Evolutionary conservation across 805 yeast genomes (phyloP), one percentile per base, ranked within the genome.

Genomic region (Jamesozyma rosinii): DNA sequence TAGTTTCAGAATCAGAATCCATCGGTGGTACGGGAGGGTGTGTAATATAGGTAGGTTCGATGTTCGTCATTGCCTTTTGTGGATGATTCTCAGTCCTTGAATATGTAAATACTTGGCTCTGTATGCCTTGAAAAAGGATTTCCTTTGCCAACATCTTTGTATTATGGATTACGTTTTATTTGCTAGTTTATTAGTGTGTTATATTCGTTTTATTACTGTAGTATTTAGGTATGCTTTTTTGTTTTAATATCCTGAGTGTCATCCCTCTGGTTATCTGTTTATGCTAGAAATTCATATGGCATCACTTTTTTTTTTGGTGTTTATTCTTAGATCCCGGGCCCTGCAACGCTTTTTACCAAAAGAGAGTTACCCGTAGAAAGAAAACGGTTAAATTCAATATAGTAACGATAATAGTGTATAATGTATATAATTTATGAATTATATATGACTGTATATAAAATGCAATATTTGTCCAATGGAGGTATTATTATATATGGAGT

Each of bases 1-100:
- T 52, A 1, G 62, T 51, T n/a, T 52, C 64, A 14, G 56, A 42
- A 35, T 55, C 62, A 20, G 52, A 55, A 41, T 52, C 55, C 22
- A 46, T 34, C 10, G 63, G 60, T 15, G 59, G 56, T 2, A 38
- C 18, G 6, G 42, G 44, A 13, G 44, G 44, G 3, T 30, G 39
- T 17, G 35, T 24, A 18, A 20, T n/a, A 34, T n/a, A 37, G 11
- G 22, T 31, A 6, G 14, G 6, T 24, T 24, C 11, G 11, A 11
- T 24, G 11, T 24, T 24, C 11, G 29, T 24, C 29, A 24, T 8
- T 24, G 11, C 29, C 6, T 24, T 24, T 24, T 24, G 29, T 24
- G 29, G 29, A 11, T 24, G 29, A 11, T 24, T 24, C 29, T 24
- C 11, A 8, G 29, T 11, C 10, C 29, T 11, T 24, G 29, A 6